Conservation (phyloP, 179 eudicot species). For the Corrigiola litoralis region DNA sequence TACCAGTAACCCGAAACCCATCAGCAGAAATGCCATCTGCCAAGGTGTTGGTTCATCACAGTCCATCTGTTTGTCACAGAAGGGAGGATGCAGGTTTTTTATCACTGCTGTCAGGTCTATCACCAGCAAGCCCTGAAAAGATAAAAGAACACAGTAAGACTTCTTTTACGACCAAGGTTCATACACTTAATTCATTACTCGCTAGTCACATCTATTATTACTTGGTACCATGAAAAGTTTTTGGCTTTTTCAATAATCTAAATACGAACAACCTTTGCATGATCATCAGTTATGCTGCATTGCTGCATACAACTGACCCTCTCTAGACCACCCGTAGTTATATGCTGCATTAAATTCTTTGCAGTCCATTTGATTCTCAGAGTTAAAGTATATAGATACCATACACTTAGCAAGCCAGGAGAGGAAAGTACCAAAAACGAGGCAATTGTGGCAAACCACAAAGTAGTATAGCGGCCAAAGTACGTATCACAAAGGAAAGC, state of each 20-base stretch:
- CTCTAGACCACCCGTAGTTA: too few species aligned
- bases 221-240: neutral
- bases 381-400: too few species aligned
- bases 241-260: too few species aligned
- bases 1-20: conserved; percentile 58
- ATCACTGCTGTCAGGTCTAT: conserved; percentile 60
- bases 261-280: too few species aligned
- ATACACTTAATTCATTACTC: neutral
- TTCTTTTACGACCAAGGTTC: neutral
- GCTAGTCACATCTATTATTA: neutral
- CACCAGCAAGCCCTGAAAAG: conserved; percentile 56
- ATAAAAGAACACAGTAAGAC: neutral
- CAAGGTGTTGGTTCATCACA: conserved; percentile 52
- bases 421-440: conserved; percentile 32
- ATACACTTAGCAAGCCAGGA: neutral
- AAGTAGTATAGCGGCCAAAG: conserved; percentile 46
- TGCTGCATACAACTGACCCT: too few species aligned
- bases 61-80: conserved; percentile 28
- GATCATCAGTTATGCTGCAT: too few species aligned
- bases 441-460: conserved; percentile 35
- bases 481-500: conserved; percentile 42
- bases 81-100: conserved; percentile 64
- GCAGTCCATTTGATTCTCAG: too few species aligned
- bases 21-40: conserved; percentile 46
- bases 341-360: too few species aligned